Percentiles rank a stretch among this genome's conserved stretches.
These are phyloP conservation scores for Vigna mungo DNA, from an alignment of 306 rosid species.

Conservation along the genomic window DNA sequence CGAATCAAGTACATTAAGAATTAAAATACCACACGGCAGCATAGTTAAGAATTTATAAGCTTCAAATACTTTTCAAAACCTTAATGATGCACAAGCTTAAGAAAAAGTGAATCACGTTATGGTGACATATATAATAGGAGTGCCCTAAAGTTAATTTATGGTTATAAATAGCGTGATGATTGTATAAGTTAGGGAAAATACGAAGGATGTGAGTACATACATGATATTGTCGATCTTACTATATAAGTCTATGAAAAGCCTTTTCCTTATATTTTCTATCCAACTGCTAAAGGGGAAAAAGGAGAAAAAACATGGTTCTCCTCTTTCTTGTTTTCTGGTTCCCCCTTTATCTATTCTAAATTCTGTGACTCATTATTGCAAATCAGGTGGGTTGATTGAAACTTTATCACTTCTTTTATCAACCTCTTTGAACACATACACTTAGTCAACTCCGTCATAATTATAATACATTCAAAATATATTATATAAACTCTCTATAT, in stretches of 20 bases:
- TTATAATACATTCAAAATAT: not conserved
- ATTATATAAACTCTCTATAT: not conserved
- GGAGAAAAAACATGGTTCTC: constrained; percentile 27
- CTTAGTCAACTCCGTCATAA: constrained; percentile 37
- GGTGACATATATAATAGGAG: not conserved
- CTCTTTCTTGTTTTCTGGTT: constrained; percentile 35
- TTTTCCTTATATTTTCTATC: not conserved
- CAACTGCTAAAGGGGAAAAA: not conserved
- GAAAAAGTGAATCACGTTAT: not conserved
- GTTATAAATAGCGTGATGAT: not conserved
- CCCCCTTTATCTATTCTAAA: constrained; percentile 40
- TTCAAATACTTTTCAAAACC: not conserved
- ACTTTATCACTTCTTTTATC: constrained; percentile 24
- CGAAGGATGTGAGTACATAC: not conserved
- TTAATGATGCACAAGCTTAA: not conserved
- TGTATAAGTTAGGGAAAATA: not conserved
- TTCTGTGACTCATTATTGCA: constrained; percentile 37
- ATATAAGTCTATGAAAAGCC: constrained; percentile 1
- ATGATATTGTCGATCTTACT: not conserved
- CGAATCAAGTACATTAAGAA: too few relatives aligned
- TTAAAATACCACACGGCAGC: too few relatives aligned
- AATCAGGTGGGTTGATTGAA: constrained; percentile 39
- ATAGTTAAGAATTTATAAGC: too few relatives aligned
- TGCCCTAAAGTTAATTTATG: not conserved
- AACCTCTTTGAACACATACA: constrained; percentile 13